phyloP scores from a whole-genome alignment of 1,139 yeast genomes.

The Debaryomyces sp. region DNA sequence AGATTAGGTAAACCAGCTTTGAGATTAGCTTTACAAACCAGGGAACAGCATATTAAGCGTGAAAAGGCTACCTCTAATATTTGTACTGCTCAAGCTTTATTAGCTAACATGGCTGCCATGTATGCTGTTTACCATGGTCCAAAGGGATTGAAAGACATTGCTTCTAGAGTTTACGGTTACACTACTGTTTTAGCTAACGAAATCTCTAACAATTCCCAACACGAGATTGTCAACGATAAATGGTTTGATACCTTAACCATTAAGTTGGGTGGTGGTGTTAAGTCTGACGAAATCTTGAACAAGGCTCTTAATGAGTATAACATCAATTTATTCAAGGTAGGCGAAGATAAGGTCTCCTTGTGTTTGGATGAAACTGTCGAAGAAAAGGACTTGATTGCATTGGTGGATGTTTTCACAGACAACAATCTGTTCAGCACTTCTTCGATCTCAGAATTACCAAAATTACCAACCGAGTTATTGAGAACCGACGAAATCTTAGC shows the following conservation, averaged over 20 bases:
- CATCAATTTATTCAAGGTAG: slow-evolving; percentile 76
- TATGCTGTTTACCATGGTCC: slow-evolving; percentile 98
- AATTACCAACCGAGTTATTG: slow-evolving; percentile 53
- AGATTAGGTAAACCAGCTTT: slow-evolving; percentile 86
- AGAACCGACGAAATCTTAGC: slow-evolving; percentile 68
- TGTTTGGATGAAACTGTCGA: slow-evolving; percentile 88
- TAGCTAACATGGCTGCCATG: slow-evolving; percentile 95
- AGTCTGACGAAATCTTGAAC: slow-evolving; percentile 58
- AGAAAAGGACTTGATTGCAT: slow-evolving; percentile 56
- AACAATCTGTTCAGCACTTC: slow-evolving; percentile 17
- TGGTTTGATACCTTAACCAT: slow-evolving; percentile 92
- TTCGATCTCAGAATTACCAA: slow-evolving; percentile 43
- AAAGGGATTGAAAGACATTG: slow-evolving; percentile 79
- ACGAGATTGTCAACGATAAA: slow-evolving; percentile 55
- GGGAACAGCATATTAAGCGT: slow-evolving; percentile 97
- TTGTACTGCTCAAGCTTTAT: slow-evolving; percentile 95
- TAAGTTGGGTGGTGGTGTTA: slow-evolving; percentile 49
- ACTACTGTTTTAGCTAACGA: slow-evolving; percentile 71
- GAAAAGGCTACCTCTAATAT: slow-evolving; percentile 98
- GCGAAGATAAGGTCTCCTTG: slow-evolving; percentile 63
- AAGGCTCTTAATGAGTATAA: slow-evolving; percentile 63
- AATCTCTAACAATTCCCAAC: slow-evolving; percentile 45
- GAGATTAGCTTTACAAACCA: slow-evolving; percentile 92
- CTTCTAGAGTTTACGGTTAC: slow-evolving; percentile 73
- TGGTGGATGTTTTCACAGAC: slow-evolving; percentile 62